Evolutionary conservation across 345 rosid species (phyloP).

Genomic region (Streptanthus diversifolius): DNA sequence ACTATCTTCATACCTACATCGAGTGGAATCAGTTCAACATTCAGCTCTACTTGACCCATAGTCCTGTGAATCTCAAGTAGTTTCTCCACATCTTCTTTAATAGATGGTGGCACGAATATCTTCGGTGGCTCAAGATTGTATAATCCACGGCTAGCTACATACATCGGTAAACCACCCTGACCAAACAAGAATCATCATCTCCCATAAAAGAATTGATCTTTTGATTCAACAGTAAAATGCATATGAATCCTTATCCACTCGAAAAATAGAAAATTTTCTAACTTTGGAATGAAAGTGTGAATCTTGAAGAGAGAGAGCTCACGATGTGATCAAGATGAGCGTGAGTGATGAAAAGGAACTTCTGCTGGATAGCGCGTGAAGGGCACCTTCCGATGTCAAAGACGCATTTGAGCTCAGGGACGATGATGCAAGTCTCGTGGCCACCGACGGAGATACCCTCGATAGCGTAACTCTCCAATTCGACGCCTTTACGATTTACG

Average conservation of each 20-base stretch:
- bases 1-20: constrained; percentile 54
- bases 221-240: neutral
- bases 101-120: constrained; percentile 74
- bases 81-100: constrained; percentile 83
- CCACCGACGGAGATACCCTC: constrained; percentile 89
- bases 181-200: neutral
- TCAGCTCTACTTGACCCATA: constrained; percentile 87
- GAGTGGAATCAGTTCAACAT: constrained; percentile 68
- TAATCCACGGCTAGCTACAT: constrained; percentile 81
- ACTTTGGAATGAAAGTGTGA: neutral
- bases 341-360: constrained; percentile 85
- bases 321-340: constrained; percentile 97
- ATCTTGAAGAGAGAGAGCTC: constrained; percentile 11
- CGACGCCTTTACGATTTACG: constrained; percentile 60
- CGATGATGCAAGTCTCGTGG: constrained; percentile 78
- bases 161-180: constrained; percentile 91
- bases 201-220: neutral
- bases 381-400: constrained; percentile 96
- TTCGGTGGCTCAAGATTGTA: constrained; percentile 90
- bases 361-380: constrained; percentile 83
- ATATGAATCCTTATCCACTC: neutral
- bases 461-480: constrained; percentile 71
- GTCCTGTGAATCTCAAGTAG: constrained; percentile 69
- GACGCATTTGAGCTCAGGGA: constrained; percentile 89
- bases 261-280: neutral